Percentiles rank a stretch among this genome's conserved stretches.
Evolutionary conservation across 768 basidiomycete genomes (phyloP).

Genomic region (Leccinum broughii): DNA sequence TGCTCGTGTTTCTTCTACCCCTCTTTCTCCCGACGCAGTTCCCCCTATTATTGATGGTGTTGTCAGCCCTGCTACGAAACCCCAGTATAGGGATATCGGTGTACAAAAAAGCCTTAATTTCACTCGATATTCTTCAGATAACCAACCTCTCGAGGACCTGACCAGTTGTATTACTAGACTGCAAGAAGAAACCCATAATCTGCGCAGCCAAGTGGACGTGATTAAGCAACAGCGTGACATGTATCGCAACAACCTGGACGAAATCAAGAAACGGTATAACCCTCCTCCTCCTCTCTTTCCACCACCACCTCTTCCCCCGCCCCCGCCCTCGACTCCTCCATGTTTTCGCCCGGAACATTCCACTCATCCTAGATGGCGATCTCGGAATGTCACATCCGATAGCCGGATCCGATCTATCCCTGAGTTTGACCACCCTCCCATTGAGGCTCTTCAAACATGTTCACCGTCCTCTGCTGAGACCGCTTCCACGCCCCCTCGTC

Average conservation of each 20-base stretch:
- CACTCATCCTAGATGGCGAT: constrained; percentile 22
- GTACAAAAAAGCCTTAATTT: constrained; percentile 28
- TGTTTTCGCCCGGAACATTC: constrained; percentile 4
- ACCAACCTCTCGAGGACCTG: constrained; percentile 3
- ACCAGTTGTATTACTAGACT: constrained; percentile 19
- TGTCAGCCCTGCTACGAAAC: constrained; percentile 3
- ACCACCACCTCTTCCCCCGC: background rate
- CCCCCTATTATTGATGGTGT: constrained; percentile 5
- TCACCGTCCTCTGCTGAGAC: constrained; percentile 14
- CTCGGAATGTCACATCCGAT: background rate
- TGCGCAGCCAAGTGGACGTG: constrained; percentile 12
- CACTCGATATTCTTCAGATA: constrained; percentile 13
- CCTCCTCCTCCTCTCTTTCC: background rate
- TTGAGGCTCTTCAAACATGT: constrained; percentile 13
- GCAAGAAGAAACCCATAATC: constrained; percentile 16
- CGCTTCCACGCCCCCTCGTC: background rate
- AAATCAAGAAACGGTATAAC: constrained; percentile 14
- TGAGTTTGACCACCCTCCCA: constrained; percentile 17
- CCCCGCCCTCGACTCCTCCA: background rate
- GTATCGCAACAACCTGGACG: constrained; percentile 11
- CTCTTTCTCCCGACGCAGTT: constrained; percentile 1
- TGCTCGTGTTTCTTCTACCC: constrained; percentile 8
- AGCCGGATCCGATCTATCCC: background rate
- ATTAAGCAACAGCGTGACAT: constrained; percentile 8
- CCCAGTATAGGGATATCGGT: constrained; percentile 20